Conservation (phyloP, 2,329 filamentous ascomycete genomes). For the Colletotrichum spinosum region DNA sequence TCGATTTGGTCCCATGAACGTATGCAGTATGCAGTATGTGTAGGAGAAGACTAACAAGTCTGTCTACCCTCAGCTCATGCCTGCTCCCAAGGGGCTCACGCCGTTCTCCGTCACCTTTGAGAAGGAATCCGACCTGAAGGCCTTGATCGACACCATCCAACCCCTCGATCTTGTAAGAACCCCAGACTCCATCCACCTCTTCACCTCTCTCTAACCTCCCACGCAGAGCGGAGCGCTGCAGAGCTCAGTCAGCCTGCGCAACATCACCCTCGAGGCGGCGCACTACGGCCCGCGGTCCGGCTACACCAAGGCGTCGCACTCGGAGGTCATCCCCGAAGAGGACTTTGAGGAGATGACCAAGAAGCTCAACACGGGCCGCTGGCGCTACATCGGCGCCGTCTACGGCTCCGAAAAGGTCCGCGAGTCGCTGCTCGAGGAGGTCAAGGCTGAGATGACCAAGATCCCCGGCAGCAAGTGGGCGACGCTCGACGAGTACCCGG, state of each 20-base stretch:
- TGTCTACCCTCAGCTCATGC: slow-evolving; percentile 7
- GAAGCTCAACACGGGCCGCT: slow-evolving; percentile 28
- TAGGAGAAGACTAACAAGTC: too few species aligned
- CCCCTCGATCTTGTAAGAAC: slow-evolving; percentile 19
- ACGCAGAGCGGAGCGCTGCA: slow-evolving; percentile 16
- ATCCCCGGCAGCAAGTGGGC: slow-evolving; percentile 28
- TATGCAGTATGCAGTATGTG: too few species aligned
- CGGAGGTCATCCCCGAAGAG: slow-evolving; percentile 21
- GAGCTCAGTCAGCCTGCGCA: slow-evolving; percentile 28
- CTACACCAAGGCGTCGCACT: slow-evolving; percentile 33
- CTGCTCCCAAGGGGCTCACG: slow-evolving; percentile 23
- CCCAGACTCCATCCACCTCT: background rate
- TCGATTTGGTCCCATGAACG: too few species aligned
- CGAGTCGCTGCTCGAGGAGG: slow-evolving; percentile 25
- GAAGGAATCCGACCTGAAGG: slow-evolving; percentile 23
- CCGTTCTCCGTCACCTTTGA: slow-evolving; percentile 28
- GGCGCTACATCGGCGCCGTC: slow-evolving; percentile 30
- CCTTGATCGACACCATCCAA: slow-evolving; percentile 16
- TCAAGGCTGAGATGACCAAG: slow-evolving; percentile 24
- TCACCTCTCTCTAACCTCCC: background rate
- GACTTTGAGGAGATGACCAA: slow-evolving; percentile 31
- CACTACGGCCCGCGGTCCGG: slow-evolving; percentile 30
- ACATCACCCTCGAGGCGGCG: slow-evolving; percentile 22
- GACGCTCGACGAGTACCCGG: slow-evolving; percentile 26
- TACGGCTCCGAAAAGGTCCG: slow-evolving; percentile 30